These are phyloP conservation scores for Tuber indicum DNA, from an alignment of 495 filamentous ascomycete genomes.

Conservation along the genomic window DNA sequence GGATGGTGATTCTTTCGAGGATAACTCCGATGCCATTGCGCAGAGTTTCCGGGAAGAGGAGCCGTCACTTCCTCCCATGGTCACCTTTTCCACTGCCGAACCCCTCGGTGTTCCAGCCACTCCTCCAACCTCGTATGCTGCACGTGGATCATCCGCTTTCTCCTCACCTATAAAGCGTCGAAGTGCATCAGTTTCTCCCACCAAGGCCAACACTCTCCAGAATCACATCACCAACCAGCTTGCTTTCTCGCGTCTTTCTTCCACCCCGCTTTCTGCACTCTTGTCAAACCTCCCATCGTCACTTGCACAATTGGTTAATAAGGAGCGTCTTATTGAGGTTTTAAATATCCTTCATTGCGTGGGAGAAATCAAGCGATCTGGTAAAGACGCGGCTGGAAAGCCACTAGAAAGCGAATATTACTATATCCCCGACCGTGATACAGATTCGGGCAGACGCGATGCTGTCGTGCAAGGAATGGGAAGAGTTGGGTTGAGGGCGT, in stretches of 20 bases:
- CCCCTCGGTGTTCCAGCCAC: conserved; percentile 30
- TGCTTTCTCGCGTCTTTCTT: conserved; percentile 91
- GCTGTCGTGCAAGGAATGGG: conserved; percentile 79
- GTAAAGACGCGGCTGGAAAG: conserved; percentile 95
- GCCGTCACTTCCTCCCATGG: conserved; percentile 34
- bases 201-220: conserved; percentile 47
- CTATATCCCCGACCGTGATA: conserved; percentile 87
- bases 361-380: conserved; percentile 79
- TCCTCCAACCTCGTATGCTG: conserved; percentile 23
- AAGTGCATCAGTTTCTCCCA: conserved; percentile 44
- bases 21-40: conserved; percentile 43
- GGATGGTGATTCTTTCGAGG: conserved; percentile 55
- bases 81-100: conserved; percentile 35
- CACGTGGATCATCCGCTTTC: conserved; percentile 19
- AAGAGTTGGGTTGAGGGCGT: conserved; percentile 79
- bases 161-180: conserved; percentile 33
- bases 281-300: conserved; percentile 73
- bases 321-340: conserved; percentile 59
- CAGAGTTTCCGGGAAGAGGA: conserved; percentile 26
- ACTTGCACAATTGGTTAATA: conserved; percentile 49
- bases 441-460: conserved; percentile 66
- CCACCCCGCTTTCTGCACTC: conserved; percentile 81
- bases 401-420: conserved; percentile 92
- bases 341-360: conserved; percentile 69
- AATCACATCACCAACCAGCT: conserved; percentile 93